A percentile compares a stretch with the other conserved stretches of the same genome.
Evolutionary conservation across 1,284 basidiomycete genomes (phyloP).

Genomic region (Psilocybe mexicana): DNA sequence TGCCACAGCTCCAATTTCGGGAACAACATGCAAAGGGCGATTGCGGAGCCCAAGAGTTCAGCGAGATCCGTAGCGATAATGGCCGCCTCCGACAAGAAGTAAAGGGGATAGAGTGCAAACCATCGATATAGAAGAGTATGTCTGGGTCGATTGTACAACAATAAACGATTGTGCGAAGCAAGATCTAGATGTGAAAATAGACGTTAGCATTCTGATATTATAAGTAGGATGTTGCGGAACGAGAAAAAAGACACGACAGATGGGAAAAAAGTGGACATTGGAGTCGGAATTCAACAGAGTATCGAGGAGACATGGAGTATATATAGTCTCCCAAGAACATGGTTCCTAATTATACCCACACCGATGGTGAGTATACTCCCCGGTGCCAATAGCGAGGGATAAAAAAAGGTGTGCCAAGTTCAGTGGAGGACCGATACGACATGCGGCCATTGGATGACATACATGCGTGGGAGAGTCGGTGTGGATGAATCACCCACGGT

Average conservation of each 20-base stretch:
- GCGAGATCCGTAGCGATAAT: constrained; percentile 80
- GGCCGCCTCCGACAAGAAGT: constrained; percentile 74
- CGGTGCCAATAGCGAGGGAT: constrained; percentile 7
- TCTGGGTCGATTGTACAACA: constrained; percentile 66
- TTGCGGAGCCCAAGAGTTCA: constrained; percentile 72
- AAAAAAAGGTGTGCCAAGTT: neutral
- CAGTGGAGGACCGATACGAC: neutral
- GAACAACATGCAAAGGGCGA: constrained; percentile 75
- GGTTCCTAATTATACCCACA: constrained; percentile 17
- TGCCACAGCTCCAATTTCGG: constrained; percentile 79
- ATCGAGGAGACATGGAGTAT: constrained; percentile 3
- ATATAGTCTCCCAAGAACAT: constrained; percentile 5
- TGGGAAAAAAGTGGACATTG: constrained; percentile 1
- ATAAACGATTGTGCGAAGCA: constrained; percentile 72
- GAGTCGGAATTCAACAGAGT: neutral
- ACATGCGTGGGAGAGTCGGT: neutral
- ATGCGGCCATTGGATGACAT: neutral
- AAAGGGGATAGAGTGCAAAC: constrained; percentile 71
- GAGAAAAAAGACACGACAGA: neutral
- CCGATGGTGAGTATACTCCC: constrained; percentile 7
- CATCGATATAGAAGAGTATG: constrained; percentile 64
- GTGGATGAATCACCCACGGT: neutral
- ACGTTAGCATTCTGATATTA: constrained; percentile 13
- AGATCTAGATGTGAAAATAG: constrained; percentile 46
- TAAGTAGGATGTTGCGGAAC: constrained; percentile 13